phyloP scores from a whole-genome alignment of 805 yeast species.

The Yarrowia keelungensis region DNA sequence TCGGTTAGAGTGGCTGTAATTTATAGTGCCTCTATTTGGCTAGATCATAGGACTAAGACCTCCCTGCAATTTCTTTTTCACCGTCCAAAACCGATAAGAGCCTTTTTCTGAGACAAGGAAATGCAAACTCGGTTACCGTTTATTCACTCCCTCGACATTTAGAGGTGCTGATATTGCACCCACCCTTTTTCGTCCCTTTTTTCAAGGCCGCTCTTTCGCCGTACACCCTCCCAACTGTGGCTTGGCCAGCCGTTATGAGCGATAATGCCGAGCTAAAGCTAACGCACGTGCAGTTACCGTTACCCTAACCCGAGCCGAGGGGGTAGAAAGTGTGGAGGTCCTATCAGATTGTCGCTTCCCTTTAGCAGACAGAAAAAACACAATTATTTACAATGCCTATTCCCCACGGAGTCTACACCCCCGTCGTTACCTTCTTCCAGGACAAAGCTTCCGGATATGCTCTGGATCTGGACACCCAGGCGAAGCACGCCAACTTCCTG shows the following conservation, averaged over 20 bases:
- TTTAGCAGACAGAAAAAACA: neutral
- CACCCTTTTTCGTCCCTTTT: too few relatives aligned
- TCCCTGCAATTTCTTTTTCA: neutral
- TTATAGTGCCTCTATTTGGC: too few relatives aligned
- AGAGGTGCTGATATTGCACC: too few relatives aligned
- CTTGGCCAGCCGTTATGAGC: slow-evolving; percentile 1
- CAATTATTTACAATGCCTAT: slow-evolving; percentile 14
- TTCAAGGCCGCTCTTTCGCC: too few relatives aligned
- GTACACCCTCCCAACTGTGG: slow-evolving; percentile 1
- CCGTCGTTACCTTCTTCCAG: slow-evolving; percentile 62
- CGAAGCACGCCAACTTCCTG: slow-evolving; percentile 55
- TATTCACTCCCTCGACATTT: neutral
- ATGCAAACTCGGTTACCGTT: neutral
- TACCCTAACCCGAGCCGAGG: slow-evolving; percentile 36
- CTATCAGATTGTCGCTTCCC: slow-evolving; percentile 20
- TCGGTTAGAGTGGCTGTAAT: too few relatives aligned
- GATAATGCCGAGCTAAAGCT: slow-evolving; percentile 25
- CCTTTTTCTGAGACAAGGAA: slow-evolving; percentile 1
- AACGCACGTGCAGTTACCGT: slow-evolving; percentile 33
- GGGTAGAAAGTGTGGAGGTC: slow-evolving; percentile 23
- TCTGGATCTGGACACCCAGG: slow-evolving; percentile 57
- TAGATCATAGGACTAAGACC: too few relatives aligned
- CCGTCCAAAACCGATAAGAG: neutral
- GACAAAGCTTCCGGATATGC: slow-evolving; percentile 49
- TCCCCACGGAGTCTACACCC: slow-evolving; percentile 56